Base-by-base conservation (phyloP, 176 grass and related monocot species). In the Themeda triandra region DNA sequence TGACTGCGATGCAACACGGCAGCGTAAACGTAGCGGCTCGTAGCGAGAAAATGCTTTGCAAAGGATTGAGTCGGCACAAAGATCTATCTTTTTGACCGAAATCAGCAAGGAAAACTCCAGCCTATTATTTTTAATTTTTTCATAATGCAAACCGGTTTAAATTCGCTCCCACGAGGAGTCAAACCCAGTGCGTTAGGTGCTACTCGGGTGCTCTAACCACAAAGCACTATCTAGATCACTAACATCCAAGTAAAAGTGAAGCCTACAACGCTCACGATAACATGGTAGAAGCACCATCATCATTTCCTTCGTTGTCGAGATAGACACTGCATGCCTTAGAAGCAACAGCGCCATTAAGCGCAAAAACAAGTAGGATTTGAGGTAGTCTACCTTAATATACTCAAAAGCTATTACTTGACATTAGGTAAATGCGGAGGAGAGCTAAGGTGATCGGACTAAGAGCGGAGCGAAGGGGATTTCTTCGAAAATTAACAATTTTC, bases 11-110 rank as follows among this genome's bases (percentile, higher is more conserved):
- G 95, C 83, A 97, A 89, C 92, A 97, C 0, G 95, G 95, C 29
- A 97, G 89, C 5, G 94, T 84, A 82, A 97, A 97, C 70, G 88
- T 92, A 84, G 92, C 95, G 75, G 95, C 95, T 75, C 95, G 84
- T 6, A 97, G 92, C 76, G n/a, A 97, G 81, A 73, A 97, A 94
- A 77, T 94, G 88, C 95, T n/a, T n/a, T 97, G 84, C 18, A 69
- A 77, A 85, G 77, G 41, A 21, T 63, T 13, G 59, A 14, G 15
- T 76, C 48, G 86, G n/a, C n/a, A n/a, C n/a, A n/a, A n/a, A n/a
- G n/a, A n/a, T n/a, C n/a, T n/a, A n/a, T n/a, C n/a, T n/a, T n/a
- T n/a, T n/a, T n/a, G n/a, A n/a, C n/a, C n/a, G n/a, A n/a, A n/a
- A n/a, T n/a, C n/a, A n/a, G n/a, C n/a, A n/a, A n/a, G n/a, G n/a